Conservation (phyloP, 352 stramenopile genomes). For the Globisporangium heterothallicum region DNA sequence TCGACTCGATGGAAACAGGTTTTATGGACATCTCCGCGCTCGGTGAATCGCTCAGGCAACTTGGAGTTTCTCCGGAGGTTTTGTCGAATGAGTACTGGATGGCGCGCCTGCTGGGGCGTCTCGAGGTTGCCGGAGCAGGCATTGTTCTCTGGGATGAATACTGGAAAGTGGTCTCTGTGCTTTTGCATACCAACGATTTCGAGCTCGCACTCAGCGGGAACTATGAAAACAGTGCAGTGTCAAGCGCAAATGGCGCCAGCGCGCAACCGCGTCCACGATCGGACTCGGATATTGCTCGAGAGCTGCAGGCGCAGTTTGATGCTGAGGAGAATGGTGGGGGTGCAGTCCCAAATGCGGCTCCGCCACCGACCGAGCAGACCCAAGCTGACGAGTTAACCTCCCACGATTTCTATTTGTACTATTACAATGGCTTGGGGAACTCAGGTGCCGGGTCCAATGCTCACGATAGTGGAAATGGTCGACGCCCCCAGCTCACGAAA, state of each 20-base stretch:
- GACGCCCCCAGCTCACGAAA: slow-evolving; percentile 32
- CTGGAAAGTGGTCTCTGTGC: slow-evolving; percentile 81
- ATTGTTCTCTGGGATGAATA: slow-evolving; percentile 93
- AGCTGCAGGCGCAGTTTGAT: slow-evolving; percentile 75
- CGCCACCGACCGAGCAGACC: not conserved
- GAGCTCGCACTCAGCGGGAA: slow-evolving; percentile 55
- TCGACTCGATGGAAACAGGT: slow-evolving; percentile 84
- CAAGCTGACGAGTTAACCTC: not conserved
- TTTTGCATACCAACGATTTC: slow-evolving; percentile 68
- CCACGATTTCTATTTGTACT: slow-evolving; percentile 27
- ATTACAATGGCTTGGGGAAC: slow-evolving; percentile 47
- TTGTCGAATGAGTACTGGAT: slow-evolving; percentile 58
- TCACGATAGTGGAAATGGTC: slow-evolving; percentile 8
- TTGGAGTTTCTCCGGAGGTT: slow-evolving; percentile 54
- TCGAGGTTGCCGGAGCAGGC: slow-evolving; percentile 71
- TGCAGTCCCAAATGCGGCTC: not conserved
- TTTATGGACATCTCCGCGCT: slow-evolving; percentile 77
- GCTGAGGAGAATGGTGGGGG: slow-evolving; percentile 24
- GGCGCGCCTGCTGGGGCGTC: slow-evolving; percentile 40
- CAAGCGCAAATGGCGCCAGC: not conserved
- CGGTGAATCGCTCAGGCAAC: slow-evolving; percentile 48
- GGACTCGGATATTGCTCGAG: slow-evolving; percentile 64
- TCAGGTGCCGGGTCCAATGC: too few species aligned
- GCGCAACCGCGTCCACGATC: slow-evolving; percentile 30
- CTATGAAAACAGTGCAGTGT: slow-evolving; percentile 21